phyloP scores from a whole-genome alignment of 345 rosid species.

The Brassica carinata region DNA sequence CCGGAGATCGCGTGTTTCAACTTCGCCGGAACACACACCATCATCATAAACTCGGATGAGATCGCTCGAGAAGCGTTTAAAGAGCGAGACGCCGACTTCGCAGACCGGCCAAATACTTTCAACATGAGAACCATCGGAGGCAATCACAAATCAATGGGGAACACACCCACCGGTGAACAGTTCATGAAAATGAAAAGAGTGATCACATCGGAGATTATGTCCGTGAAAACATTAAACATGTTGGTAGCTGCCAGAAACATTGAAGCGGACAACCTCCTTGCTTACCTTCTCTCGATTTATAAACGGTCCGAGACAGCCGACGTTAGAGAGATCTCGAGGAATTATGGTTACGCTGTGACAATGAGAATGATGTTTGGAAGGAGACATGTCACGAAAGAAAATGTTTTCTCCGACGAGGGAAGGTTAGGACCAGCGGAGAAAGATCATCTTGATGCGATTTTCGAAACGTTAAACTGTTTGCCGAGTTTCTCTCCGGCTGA shows the following conservation, averaged over 20 bases:
- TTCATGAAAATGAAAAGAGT: constrained; percentile 54
- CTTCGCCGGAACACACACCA: constrained; percentile 38
- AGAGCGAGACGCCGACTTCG: constrained; percentile 42
- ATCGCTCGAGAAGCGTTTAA: constrained; percentile 47
- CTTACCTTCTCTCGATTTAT: constrained; percentile 43
- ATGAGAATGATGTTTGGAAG: constrained; percentile 38
- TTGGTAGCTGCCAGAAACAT: constrained; percentile 40
- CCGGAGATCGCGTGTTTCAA: constrained; percentile 47
- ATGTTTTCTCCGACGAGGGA: constrained; percentile 12
- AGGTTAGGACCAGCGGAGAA: constrained; percentile 24
- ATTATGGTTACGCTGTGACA: constrained; percentile 35
- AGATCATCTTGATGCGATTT: constrained; percentile 33
- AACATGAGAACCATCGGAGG: constrained; percentile 4
- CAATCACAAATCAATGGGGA: constrained; percentile 21
- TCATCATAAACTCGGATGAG: constrained; percentile 39
- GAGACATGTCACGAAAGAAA: constrained; percentile 19
- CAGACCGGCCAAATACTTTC: constrained; percentile 39
- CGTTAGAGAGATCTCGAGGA: constrained; percentile 30
- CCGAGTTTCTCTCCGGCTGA: constrained; percentile 13
- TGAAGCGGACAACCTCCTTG: constrained; percentile 53
- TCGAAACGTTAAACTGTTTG: constrained; percentile 23
- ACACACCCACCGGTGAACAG: constrained; percentile 37
- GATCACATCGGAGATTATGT: constrained; percentile 35
- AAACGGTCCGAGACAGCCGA: constrained; percentile 20
- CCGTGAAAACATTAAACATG: constrained; percentile 33